These are phyloP conservation scores for Salix dunnii DNA, from an alignment of 345 rosid genomes.

Conservation along the genomic window DNA sequence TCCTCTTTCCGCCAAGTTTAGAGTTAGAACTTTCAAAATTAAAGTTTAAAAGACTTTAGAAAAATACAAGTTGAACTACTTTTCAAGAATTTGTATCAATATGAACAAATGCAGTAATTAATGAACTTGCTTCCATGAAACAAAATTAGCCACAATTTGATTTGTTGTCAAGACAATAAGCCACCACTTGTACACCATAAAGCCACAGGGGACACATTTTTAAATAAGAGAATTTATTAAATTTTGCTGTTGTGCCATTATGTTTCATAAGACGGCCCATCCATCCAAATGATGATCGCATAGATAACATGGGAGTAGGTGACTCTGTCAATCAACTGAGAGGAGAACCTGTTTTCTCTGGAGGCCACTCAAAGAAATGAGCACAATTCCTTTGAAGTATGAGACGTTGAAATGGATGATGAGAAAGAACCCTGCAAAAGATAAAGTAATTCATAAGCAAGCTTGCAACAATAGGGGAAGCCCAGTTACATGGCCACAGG, in stretches of 20 bases:
- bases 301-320: neutral
- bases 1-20: neutral
- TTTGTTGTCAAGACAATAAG: neutral
- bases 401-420: constrained; percentile 51
- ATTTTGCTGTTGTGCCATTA: neutral
- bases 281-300: too few relatives aligned
- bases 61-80: neutral
- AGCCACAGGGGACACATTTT: neutral
- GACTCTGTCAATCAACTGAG: neutral
- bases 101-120: neutral
- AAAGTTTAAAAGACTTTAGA: too few relatives aligned
- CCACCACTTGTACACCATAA: neutral
- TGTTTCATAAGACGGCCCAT: too few relatives aligned
- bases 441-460: neutral
- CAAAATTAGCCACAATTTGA: neutral
- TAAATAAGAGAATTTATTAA: neutral
- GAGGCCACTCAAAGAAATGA: constrained; percentile 75
- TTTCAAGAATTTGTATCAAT: neutral
- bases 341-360: constrained; percentile 73
- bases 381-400: constrained; percentile 58
- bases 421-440: constrained; percentile 52
- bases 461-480: neutral
- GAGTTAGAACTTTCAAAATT: too few relatives aligned
- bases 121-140: neutral
- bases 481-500: neutral